Conservation (phyloP, 1,284 basidiomycete species). For the Tetrapyrgos nigripes region DNA sequence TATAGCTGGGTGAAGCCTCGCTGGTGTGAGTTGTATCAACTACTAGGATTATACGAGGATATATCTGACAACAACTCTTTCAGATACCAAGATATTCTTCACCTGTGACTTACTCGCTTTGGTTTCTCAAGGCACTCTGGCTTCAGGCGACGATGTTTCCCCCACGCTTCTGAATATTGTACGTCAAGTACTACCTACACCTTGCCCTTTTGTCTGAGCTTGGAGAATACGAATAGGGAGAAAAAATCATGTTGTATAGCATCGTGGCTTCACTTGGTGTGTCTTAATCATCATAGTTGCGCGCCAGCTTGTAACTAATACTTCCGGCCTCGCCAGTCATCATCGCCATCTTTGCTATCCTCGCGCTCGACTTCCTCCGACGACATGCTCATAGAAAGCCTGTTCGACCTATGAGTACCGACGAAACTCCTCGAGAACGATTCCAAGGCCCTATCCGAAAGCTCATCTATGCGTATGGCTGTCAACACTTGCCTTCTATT, state of each 20-base stretch:
- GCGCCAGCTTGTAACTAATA: neutral
- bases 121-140: conserved; percentile 2
- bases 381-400: neutral
- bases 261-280: neutral
- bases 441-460: neutral
- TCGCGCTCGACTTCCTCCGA: too few species aligned
- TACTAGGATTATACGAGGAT: too few species aligned
- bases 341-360: neutral
- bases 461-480: neutral
- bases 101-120: conserved; percentile 5
- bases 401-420: neutral
- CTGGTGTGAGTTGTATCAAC: too few species aligned
- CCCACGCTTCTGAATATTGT: too few species aligned
- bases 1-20: too few species aligned
- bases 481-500: conserved; percentile 4
- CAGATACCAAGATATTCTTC: too few species aligned
- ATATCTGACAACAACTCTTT: too few species aligned
- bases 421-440: neutral
- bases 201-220: too few species aligned
- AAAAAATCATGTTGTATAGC: conserved; percentile 1
- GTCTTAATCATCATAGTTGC: too few species aligned
- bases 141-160: too few species aligned
- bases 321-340: neutral
- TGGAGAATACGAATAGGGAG: too few species aligned
- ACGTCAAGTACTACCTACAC: too few species aligned